phyloP scores from a whole-genome alignment of 257 asterid species.

The Coffea canephora region DNA sequence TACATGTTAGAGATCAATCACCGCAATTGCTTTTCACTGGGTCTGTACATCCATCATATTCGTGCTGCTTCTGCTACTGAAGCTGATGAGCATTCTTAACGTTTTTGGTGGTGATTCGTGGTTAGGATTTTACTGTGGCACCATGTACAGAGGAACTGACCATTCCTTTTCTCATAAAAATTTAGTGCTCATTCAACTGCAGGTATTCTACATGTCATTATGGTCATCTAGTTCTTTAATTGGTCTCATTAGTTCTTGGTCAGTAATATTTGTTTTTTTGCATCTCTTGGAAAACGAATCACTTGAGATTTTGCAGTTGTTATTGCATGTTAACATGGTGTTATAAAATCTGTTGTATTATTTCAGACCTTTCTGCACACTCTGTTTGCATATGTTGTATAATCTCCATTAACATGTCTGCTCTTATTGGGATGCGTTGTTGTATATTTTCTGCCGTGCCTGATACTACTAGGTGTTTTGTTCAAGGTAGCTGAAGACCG shows the following conservation, averaged over 20 bases:
- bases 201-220: constrained; percentile 43
- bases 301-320: constrained; percentile 76
- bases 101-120: constrained; percentile 90
- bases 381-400: constrained; percentile 61
- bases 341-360: constrained; percentile 73
- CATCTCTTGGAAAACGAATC: constrained; percentile 69
- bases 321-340: constrained; percentile 74
- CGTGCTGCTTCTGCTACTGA: constrained; percentile 46
- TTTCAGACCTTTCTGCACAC: constrained; percentile 79
- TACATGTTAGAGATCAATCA: constrained; percentile 56
- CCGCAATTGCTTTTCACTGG: constrained; percentile 60
- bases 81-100: constrained; percentile 72
- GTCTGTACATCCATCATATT: constrained; percentile 48
- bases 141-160: constrained; percentile 71
- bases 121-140: constrained; percentile 87
- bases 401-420: constrained; percentile 83
- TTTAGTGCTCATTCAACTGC: constrained; percentile 91
- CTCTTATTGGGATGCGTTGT: constrained; percentile 75
- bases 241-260: not conserved
- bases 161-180: constrained; percentile 62
- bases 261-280: constrained; percentile 16
- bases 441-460: constrained; percentile 8
- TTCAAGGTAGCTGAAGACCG: constrained; percentile 62
- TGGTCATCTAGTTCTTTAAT: not conserved
- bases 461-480: constrained; percentile 59